A percentile compares a stretch with the other conserved stretches of the same genome.
phyloP scores from a whole-genome alignment of 768 basidiomycete species.

The Agrocybe pediades region DNA sequence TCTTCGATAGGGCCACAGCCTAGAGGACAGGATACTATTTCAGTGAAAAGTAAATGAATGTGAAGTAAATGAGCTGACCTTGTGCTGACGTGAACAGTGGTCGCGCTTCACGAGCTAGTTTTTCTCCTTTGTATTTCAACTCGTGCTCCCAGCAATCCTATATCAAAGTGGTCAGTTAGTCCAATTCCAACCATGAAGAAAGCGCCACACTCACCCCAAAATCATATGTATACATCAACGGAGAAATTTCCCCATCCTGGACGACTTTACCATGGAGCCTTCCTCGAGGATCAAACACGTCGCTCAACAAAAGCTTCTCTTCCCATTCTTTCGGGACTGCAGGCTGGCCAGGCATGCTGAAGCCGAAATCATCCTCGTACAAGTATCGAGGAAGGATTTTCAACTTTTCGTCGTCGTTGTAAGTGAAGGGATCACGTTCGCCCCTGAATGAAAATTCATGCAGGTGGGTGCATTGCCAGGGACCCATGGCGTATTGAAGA shows the following conservation, averaged over 20 bases:
- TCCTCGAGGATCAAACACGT: slow-evolving; percentile 7
- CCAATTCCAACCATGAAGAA: background rate
- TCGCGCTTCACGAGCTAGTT: slow-evolving; percentile 7
- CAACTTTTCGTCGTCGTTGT: background rate
- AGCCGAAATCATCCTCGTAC: background rate
- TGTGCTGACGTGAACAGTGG: slow-evolving; percentile 7
- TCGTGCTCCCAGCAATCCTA: slow-evolving; percentile 11
- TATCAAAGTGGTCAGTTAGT: background rate
- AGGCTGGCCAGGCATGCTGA: background rate
- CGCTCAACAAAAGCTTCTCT: slow-evolving; percentile 1
- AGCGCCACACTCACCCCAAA: background rate
- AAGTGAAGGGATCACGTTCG: background rate
- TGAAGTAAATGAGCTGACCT: background rate
- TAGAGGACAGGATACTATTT: background rate
- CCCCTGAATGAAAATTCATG: slow-evolving; percentile 6
- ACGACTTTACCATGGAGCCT: background rate
- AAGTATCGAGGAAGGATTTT: background rate
- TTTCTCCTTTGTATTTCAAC: slow-evolving; percentile 8
- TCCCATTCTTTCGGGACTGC: background rate
- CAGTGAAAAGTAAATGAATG: background rate
- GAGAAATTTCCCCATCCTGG: background rate
- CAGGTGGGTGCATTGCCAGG: slow-evolving; percentile 8
- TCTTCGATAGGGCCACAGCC: slow-evolving; percentile 10
- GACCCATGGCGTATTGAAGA: slow-evolving; percentile 12
- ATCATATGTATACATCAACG: background rate